Conservation (phyloP, 2,329 filamentous ascomycete species). For the Fusarium kyushuense region DNA sequence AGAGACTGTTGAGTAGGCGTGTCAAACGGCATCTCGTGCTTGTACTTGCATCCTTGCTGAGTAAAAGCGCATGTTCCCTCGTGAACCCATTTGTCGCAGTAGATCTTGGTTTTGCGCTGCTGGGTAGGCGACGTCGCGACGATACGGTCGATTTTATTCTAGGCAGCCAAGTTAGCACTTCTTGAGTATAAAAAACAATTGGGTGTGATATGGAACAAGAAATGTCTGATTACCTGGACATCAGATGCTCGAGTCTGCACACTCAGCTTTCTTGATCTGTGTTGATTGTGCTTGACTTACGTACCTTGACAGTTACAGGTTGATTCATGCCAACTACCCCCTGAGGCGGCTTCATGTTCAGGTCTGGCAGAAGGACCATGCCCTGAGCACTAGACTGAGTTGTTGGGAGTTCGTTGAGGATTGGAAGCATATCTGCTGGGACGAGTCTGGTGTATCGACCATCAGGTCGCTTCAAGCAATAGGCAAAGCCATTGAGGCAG, state of each 20-base stretch:
- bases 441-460: constrained; percentile 38
- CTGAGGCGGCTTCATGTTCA: constrained; percentile 54
- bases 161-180: constrained; percentile 8
- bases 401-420: constrained; percentile 57
- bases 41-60: constrained; percentile 88
- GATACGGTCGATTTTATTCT: constrained; percentile 54
- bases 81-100: constrained; percentile 91
- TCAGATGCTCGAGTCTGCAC: constrained; percentile 48
- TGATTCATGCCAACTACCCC: constrained; percentile 56
- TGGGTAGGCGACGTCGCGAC: constrained; percentile 52
- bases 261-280: constrained; percentile 47
- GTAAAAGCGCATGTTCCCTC: constrained; percentile 86
- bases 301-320: constrained; percentile 56
- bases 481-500: constrained; percentile 36
- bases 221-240: constrained; percentile 49
- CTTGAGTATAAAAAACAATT: background rate
- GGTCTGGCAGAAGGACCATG: constrained; percentile 62
- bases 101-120: constrained; percentile 72
- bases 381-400: constrained; percentile 55
- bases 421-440: constrained; percentile 39
- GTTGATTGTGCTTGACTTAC: constrained; percentile 38
- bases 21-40: constrained; percentile 88
- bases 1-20: constrained; percentile 73
- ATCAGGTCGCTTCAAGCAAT: constrained; percentile 34
- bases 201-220: background rate